Evolutionary conservation across 78 protist genomes (phyloP).

Genomic region (Acrasis kona): DNA sequence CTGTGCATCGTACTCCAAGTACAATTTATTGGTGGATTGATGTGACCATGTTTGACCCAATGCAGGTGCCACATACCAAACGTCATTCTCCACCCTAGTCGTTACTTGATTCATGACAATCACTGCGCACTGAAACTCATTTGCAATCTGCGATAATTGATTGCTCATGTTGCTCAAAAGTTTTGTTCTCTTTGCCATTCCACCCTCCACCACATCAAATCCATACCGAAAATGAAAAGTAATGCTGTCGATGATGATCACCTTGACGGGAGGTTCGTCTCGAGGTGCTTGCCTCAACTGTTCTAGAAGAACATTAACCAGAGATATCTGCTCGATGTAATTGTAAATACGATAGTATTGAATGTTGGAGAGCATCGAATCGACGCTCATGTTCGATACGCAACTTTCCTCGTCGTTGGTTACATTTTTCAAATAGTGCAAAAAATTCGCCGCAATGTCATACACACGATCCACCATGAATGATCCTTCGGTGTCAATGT

Average conservation of each 20-base stretch:
- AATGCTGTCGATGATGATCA: slow-evolving; percentile 30
- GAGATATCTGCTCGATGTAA: slow-evolving; percentile 12
- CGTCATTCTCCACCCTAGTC: not conserved
- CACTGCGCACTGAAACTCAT: not conserved
- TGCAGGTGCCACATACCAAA: not conserved
- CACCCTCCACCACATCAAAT: too few relatives aligned
- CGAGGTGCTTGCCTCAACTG: not conserved
- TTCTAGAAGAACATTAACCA: not conserved
- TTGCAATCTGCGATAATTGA: not conserved
- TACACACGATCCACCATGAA: not conserved
- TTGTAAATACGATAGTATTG: slow-evolving; percentile 5
- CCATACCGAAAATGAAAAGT: slow-evolving; percentile 40
- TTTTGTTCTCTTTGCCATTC: not conserved
- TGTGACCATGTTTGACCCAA: not conserved
- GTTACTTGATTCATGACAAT: not conserved
- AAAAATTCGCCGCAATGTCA: slow-evolving; percentile 2
- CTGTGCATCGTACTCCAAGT: too few relatives aligned
- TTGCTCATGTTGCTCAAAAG: not conserved
- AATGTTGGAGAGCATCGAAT: not conserved
- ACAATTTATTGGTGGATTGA: too few relatives aligned
- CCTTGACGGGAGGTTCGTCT: not conserved
- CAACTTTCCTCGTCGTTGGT: too few relatives aligned
- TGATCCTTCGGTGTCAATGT: slow-evolving; percentile 35
- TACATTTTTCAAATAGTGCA: not conserved
- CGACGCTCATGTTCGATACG: not conserved